Conservation (phyloP, 306 rosid species). For the Vigna trinervia region DNA sequence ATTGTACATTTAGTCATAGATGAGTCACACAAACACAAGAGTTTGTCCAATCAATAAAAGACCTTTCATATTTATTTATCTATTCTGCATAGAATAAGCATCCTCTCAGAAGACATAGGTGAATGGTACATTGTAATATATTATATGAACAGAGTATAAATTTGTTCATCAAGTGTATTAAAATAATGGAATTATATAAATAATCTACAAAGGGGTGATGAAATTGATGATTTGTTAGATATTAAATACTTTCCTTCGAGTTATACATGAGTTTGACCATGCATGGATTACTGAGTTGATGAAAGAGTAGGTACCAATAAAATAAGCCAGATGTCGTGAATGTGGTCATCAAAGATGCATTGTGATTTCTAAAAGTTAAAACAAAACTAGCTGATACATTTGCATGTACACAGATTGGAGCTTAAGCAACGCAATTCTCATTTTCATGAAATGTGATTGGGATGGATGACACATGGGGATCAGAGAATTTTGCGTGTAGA, state of each 20-base stretch:
- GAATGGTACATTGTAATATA: not conserved
- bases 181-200: not conserved
- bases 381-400: slow-evolving; percentile 22
- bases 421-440: slow-evolving; percentile 52
- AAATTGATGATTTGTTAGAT: not conserved
- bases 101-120: not conserved
- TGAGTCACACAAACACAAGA: no score
- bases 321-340: slow-evolving; percentile 41
- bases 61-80: no score
- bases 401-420: slow-evolving; percentile 39
- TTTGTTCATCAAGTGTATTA: not conserved
- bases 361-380: slow-evolving; percentile 35
- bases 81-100: no score
- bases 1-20: not conserved
- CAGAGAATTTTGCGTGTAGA: slow-evolving; percentile 52
- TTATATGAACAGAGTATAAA: not conserved
- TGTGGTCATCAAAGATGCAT: slow-evolving; percentile 16
- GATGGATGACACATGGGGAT: slow-evolving; percentile 73
- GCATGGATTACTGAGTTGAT: not conserved
- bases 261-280: slow-evolving; percentile 27
- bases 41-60: no score
- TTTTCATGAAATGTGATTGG: slow-evolving; percentile 55
- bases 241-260: slow-evolving; percentile 6
- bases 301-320: slow-evolving; percentile 33
- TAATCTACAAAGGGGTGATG: not conserved